A percentile compares a stretch with the other conserved stretches of the same genome.
Conservation (phyloP, 1,284 basidiomycete species). For the Schizophyllum commune region DNA sequence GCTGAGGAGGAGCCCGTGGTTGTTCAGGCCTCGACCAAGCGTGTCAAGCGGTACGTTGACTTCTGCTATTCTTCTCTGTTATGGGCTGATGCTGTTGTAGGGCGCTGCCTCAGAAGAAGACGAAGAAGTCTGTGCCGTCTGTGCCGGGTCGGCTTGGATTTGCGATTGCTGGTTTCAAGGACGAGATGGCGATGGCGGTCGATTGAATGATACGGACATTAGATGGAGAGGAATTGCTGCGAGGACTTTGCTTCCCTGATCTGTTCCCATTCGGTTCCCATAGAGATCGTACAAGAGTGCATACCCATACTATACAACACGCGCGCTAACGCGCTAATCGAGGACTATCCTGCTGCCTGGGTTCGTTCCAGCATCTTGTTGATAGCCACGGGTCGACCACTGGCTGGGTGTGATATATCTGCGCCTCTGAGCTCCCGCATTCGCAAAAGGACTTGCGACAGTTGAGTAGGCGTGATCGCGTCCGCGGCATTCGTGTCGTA, state of each 20-base stretch:
- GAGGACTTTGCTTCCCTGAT: too few species aligned
- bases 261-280: too few species aligned
- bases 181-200: too few species aligned
- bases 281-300: neutral
- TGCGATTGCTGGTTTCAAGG: too few species aligned
- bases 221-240: too few species aligned
- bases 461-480: conserved; percentile 6
- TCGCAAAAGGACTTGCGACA: conserved; percentile 8
- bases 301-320: neutral
- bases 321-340: neutral
- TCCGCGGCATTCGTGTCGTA: neutral
- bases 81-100: neutral
- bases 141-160: too few species aligned
- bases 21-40: neutral
- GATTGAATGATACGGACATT: too few species aligned
- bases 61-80: neutral
- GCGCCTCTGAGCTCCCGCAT: conserved; percentile 12
- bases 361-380: conserved; percentile 13
- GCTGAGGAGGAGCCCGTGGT: neutral
- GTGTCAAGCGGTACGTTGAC: neutral
- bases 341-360: neutral
- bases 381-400: conserved; percentile 6
- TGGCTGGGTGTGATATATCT: conserved; percentile 10
- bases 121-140: neutral
- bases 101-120: neutral